Evolutionary conservation across 208 protist species (phyloP).

Genomic region (Leishmania martiniquensis): DNA sequence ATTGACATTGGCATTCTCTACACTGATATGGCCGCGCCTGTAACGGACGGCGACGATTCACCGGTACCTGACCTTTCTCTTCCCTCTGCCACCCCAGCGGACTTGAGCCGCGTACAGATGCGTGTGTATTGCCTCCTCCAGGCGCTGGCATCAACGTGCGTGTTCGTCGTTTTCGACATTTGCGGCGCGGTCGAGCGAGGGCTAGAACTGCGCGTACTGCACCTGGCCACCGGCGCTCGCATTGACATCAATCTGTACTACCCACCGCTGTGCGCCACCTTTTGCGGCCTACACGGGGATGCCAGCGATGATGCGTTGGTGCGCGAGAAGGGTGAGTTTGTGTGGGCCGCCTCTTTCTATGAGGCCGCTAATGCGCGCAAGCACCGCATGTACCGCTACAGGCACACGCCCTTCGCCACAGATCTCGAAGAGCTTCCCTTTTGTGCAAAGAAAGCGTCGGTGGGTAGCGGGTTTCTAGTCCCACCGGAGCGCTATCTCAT

Average conservation of each 20-base stretch:
- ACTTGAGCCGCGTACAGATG: constrained; percentile 12
- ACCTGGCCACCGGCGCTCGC: constrained; percentile 53
- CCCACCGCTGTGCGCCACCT: constrained; percentile 27
- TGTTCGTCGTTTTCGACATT: constrained; percentile 74
- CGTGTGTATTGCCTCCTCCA: constrained; percentile 38
- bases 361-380: constrained; percentile 45
- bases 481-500: constrained; percentile 67
- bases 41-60: not conserved
- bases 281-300: not conserved
- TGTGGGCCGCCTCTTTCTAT: constrained; percentile 86
- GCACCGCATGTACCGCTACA: constrained; percentile 89
- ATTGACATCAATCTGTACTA: constrained; percentile 92
- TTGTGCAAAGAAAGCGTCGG: constrained; percentile 30
- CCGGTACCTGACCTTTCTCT: not conserved
- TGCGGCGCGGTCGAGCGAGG: constrained; percentile 74
- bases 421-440: constrained; percentile 42
- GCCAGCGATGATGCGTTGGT: constrained; percentile 35
- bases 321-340: constrained; percentile 42
- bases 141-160: constrained; percentile 25
- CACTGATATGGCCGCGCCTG: constrained; percentile 27
- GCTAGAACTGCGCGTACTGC: constrained; percentile 80
- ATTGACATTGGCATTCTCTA: constrained; percentile 87
- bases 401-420: constrained; percentile 52
- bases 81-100: not conserved
- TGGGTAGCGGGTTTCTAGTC: constrained; percentile 42